A percentile compares a stretch with the other conserved stretches of the same genome.
Evolutionary conservation across 306 rosid genomes (phyloP).

Genomic region (Citrullus mucosospermus): DNA sequence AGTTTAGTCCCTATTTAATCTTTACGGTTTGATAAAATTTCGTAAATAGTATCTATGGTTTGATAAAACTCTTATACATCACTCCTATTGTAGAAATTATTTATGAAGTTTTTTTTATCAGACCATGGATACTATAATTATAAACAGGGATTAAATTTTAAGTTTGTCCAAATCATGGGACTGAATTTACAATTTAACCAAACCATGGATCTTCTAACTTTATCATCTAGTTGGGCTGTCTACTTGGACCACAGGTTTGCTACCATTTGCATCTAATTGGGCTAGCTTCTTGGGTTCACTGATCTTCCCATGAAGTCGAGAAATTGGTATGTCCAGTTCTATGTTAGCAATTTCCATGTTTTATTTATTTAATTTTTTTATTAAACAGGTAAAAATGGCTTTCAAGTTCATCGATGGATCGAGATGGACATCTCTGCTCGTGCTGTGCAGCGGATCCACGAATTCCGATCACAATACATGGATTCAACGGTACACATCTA

Average conservation of each 20-base stretch:
- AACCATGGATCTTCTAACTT: neutral
- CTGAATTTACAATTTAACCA: neutral
- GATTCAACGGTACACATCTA: neutral
- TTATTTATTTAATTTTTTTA: too few relatives aligned
- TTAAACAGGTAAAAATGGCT: neutral
- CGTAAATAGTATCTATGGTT: too few relatives aligned
- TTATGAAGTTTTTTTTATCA: too few relatives aligned
- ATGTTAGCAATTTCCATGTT: neutral
- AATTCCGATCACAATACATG: neutral
- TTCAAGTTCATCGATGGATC: neutral
- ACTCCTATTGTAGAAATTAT: too few relatives aligned
- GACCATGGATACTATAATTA: too few relatives aligned
- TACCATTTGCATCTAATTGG: neutral
- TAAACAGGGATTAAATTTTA: too few relatives aligned
- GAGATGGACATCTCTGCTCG: neutral
- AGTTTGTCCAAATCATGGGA: too few relatives aligned
- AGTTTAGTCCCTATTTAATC: too few relatives aligned
- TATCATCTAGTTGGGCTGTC: neutral
- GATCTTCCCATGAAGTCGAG: neutral
- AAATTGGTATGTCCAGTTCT: neutral
- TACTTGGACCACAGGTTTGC: neutral
- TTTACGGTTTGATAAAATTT: too few relatives aligned
- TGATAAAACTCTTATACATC: too few relatives aligned
- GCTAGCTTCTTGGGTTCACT: neutral
- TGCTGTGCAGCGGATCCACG: neutral